phyloP scores from a whole-genome alignment of 2,329 filamentous ascomycete genomes.

The Aspergillus sp. region DNA sequence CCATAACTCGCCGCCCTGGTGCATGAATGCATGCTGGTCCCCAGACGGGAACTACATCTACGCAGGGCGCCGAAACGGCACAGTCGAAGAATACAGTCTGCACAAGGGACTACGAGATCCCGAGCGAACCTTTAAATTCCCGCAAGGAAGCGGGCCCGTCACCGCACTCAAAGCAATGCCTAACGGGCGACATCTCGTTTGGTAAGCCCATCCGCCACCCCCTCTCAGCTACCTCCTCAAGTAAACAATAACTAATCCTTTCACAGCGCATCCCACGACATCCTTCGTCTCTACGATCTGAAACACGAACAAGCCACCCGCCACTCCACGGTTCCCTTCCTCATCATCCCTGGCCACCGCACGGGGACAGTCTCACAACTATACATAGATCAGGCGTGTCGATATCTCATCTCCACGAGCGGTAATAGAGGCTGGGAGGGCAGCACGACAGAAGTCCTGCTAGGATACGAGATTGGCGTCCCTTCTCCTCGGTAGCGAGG shows the following conservation, averaged over 20 bases:
- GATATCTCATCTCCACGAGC: slow-evolving; percentile 88
- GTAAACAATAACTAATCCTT: background rate
- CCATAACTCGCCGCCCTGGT: slow-evolving; percentile 86
- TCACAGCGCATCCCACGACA: slow-evolving; percentile 87
- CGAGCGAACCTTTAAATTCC: slow-evolving; percentile 82
- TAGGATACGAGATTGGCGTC: slow-evolving; percentile 87
- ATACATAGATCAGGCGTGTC: slow-evolving; percentile 84
- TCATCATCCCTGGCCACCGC: slow-evolving; percentile 91
- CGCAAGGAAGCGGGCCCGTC: slow-evolving; percentile 84
- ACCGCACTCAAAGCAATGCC: slow-evolving; percentile 88
- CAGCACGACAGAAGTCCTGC: slow-evolving; percentile 81
- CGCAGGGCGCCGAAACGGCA: slow-evolving; percentile 85
- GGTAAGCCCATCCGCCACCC: slow-evolving; percentile 54
- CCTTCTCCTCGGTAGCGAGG: slow-evolving; percentile 27
- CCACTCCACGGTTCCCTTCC: slow-evolving; percentile 84
- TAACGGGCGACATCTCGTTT: slow-evolving; percentile 89
- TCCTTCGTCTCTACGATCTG: slow-evolving; percentile 89
- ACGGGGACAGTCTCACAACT: slow-evolving; percentile 87
- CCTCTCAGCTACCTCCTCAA: background rate
- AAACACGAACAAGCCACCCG: slow-evolving; percentile 67
- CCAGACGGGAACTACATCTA: slow-evolving; percentile 96
- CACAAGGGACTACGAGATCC: slow-evolving; percentile 78
- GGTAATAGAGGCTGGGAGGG: slow-evolving; percentile 97
- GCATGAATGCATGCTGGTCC: slow-evolving; percentile 96
- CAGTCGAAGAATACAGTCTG: slow-evolving; percentile 91